Conservation (phyloP, 1,284 basidiomycete genomes). For the Vanrija humicola region DNA sequence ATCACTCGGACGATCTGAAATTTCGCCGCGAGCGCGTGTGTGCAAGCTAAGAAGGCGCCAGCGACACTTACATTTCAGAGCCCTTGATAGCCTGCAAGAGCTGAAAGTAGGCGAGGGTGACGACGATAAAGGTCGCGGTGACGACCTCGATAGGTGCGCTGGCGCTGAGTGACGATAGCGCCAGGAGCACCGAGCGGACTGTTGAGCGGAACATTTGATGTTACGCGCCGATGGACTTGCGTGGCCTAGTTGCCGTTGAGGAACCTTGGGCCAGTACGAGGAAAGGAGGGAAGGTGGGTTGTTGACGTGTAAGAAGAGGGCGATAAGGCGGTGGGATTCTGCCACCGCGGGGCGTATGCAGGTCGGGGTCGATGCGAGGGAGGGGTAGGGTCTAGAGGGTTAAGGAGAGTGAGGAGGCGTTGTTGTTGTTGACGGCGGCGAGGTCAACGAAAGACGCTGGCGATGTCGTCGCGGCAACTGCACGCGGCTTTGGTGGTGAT, state of each 20-base stretch:
- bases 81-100: constrained; percentile 76
- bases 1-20: too few relatives aligned
- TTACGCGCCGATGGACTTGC: not conserved
- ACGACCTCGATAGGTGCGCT: constrained; percentile 69
- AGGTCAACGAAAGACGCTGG: too few relatives aligned
- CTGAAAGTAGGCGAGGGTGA: constrained; percentile 88
- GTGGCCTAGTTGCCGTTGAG: constrained; percentile 56
- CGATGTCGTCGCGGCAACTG: too few relatives aligned
- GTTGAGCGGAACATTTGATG: constrained; percentile 27
- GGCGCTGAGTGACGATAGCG: constrained; percentile 47
- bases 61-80: constrained; percentile 49
- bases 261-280: constrained; percentile 56
- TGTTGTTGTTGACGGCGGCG: too few relatives aligned
- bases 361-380: too few relatives aligned
- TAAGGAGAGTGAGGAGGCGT: too few relatives aligned
- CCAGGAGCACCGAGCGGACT: constrained; percentile 37
- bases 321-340: too few relatives aligned
- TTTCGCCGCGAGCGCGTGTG: not conserved
- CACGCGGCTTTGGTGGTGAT: too few relatives aligned
- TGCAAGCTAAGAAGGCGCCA: too few relatives aligned
- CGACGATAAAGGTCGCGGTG: constrained; percentile 77
- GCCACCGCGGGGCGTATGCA: too few relatives aligned
- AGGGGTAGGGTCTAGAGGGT: too few relatives aligned
- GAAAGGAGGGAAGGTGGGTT: constrained; percentile 43
- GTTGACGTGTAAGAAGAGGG: not conserved